Conservation (phyloP, 768 basidiomycete genomes). For the Leccinum truebloodii region DNA sequence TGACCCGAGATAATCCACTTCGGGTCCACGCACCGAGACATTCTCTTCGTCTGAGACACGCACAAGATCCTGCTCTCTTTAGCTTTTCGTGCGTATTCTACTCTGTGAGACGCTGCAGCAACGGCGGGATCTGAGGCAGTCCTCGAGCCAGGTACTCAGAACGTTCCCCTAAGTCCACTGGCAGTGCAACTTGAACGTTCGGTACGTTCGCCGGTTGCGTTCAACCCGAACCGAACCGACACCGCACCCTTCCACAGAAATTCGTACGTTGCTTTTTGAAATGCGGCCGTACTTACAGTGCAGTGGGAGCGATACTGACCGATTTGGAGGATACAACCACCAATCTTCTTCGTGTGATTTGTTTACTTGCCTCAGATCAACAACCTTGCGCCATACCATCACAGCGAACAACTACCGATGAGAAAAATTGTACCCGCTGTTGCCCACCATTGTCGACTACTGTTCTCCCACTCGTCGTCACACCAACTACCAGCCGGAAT, state of each 20-base stretch:
- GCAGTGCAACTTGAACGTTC: not conserved
- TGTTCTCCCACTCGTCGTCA: no score
- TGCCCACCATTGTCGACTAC: no score
- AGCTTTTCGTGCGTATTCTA: not conserved
- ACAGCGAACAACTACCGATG: not conserved
- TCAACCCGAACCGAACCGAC: not conserved
- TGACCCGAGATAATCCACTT: not conserved
- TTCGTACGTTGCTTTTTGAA: not conserved
- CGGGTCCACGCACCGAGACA: not conserved
- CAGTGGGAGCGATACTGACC: not conserved
- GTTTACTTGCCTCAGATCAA: not conserved
- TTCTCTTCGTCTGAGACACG: slow-evolving; percentile 8
- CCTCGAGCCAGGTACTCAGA: not conserved
- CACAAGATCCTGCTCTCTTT: not conserved
- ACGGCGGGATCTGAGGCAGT: not conserved
- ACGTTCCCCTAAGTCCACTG: not conserved
- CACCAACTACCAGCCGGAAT: not conserved
- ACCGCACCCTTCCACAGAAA: not conserved
- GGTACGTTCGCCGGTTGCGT: not conserved
- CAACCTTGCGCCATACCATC: not conserved
- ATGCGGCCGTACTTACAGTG: not conserved
- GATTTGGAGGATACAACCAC: not conserved
- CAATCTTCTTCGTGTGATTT: not conserved
- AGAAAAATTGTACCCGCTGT: no score
- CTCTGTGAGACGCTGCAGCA: not conserved